These are phyloP conservation scores for Antrodiella citrinella DNA, from an alignment of 768 basidiomycete genomes.

Conservation along the genomic window DNA sequence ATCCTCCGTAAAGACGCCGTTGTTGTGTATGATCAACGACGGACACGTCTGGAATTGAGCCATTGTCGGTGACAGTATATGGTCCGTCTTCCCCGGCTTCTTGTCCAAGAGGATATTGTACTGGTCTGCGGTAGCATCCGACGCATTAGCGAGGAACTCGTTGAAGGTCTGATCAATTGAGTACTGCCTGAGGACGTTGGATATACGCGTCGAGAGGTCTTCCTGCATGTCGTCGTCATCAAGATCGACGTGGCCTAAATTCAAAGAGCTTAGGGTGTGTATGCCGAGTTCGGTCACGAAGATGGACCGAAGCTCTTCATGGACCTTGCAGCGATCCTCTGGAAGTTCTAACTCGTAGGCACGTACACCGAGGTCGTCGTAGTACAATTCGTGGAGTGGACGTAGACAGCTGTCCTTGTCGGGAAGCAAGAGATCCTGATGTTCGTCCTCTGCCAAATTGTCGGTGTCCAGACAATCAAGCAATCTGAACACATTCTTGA, in stretches of 20 bases:
- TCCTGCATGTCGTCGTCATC: slow-evolving; percentile 37
- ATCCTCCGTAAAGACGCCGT: slow-evolving; percentile 29
- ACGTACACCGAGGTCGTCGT: slow-evolving; percentile 10
- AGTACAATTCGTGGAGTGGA: slow-evolving; percentile 3
- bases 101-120: slow-evolving; percentile 36
- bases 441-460: slow-evolving; percentile 8
- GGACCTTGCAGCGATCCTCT: not conserved
- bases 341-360: not conserved
- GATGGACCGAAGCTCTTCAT: not conserved
- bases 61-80: slow-evolving; percentile 29
- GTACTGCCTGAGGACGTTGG: slow-evolving; percentile 34
- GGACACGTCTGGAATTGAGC: slow-evolving; percentile 26
- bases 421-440: slow-evolving; percentile 12
- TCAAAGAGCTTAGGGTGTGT: slow-evolving; percentile 12
- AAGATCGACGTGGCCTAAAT: slow-evolving; percentile 11
- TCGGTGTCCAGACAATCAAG: slow-evolving; percentile 5
- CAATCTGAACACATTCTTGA: not conserved
- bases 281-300: slow-evolving; percentile 14
- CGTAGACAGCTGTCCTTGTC: slow-evolving; percentile 4
- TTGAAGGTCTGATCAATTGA: slow-evolving; percentile 33
- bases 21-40: slow-evolving; percentile 38
- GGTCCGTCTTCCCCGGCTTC: not conserved
- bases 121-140: slow-evolving; percentile 38
- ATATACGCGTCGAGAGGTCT: slow-evolving; percentile 33
- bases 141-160: slow-evolving; percentile 48